phyloP scores from a whole-genome alignment of 2,329 filamentous ascomycete genomes.

The Alternaria sp. region DNA sequence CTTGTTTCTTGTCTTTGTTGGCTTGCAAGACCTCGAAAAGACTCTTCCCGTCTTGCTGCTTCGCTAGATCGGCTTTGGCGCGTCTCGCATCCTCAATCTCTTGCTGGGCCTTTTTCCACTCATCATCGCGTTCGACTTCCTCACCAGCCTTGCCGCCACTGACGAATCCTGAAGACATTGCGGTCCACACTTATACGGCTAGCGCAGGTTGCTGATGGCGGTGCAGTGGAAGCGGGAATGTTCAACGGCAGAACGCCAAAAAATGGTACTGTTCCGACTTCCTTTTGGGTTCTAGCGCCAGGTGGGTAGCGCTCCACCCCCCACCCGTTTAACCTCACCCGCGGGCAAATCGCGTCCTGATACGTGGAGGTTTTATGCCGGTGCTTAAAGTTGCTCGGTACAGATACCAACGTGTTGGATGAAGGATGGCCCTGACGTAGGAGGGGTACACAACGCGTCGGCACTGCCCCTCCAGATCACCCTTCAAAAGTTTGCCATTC shows the following conservation, averaged over 20 bases:
- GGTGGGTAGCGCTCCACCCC: conserved; percentile 2
- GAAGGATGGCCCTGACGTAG: conserved; percentile 18
- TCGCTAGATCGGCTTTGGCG: conserved; percentile 62
- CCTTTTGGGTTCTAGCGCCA: conserved; percentile 16
- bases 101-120: conserved; percentile 71
- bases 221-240: not conserved
- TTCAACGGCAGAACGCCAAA: conserved; percentile 9
- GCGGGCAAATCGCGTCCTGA: conserved; percentile 16
- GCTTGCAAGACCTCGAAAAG: conserved; percentile 80
- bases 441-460: conserved; percentile 18
- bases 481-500: conserved; percentile 13
- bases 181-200: conserved; percentile 18
- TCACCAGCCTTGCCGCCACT: conserved; percentile 59
- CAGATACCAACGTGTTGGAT: conserved; percentile 1
- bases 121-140: conserved; percentile 55
- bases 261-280: conserved; percentile 16
- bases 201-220: conserved; percentile 17
- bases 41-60: conserved; percentile 64
- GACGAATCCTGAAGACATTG: conserved; percentile 61
- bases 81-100: conserved; percentile 69
- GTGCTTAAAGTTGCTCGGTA: conserved; percentile 15
- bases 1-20: conserved; percentile 88
- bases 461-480: conserved; percentile 6
- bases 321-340: conserved; percentile 12
- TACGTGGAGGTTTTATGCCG: conserved; percentile 18